Conservation (phyloP, 345 rosid species). For the Cochlearia excelsa region DNA sequence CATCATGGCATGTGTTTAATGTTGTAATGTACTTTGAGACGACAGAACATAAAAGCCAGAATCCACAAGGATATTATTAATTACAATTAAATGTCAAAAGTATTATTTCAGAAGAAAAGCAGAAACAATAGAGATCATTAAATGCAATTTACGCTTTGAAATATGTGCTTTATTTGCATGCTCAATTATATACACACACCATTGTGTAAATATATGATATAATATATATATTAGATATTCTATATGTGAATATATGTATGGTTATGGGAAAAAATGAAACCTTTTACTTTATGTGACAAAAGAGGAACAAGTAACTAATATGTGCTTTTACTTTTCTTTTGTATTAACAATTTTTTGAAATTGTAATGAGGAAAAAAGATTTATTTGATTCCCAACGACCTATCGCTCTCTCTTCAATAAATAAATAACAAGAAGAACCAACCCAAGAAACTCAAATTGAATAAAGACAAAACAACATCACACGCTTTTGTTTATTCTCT, state of each 20-base stretch:
- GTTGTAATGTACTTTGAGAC: conserved; percentile 14
- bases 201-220: background rate
- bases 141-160: conserved; percentile 28
- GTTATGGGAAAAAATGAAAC: conserved; percentile 33
- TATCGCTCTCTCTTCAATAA: conserved; percentile 34
- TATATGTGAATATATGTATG: conserved; percentile 18
- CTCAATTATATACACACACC: conserved; percentile 9
- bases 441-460: conserved; percentile 10
- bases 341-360: conserved; percentile 30
- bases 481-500: conserved; percentile 28
- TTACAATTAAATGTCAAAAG: conserved; percentile 35
- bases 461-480: conserved; percentile 31
- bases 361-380: conserved; percentile 28
- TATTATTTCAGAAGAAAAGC: conserved; percentile 19
- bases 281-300: conserved; percentile 35
- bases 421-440: conserved; percentile 27
- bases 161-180: conserved; percentile 35
- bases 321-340: conserved; percentile 29
- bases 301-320: conserved; percentile 34
- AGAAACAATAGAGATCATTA: conserved; percentile 20
- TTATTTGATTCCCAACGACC: conserved; percentile 32
- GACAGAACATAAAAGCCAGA: conserved; percentile 30
- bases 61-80: conserved; percentile 29
- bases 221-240: conserved; percentile 14
- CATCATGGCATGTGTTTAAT: conserved; percentile 28